Base-by-base conservation (phyloP, 1,284 basidiomycete species). In the Papiliotrema laurentii region DNA sequence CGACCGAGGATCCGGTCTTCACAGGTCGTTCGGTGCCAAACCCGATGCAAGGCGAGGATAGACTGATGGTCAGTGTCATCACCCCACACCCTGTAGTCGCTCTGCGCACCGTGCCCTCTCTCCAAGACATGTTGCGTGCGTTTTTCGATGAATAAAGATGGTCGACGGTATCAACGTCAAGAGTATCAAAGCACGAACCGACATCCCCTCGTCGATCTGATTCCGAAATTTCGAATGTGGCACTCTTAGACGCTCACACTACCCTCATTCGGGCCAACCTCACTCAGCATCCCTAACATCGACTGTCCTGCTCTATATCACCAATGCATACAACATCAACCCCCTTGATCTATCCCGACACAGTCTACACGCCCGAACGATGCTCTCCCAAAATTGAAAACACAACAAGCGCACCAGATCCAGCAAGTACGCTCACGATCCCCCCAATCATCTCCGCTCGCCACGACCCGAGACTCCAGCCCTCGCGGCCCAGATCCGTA, bases 11-110 rank as follows among this genome's bases (percentile, higher is more conserved):
- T 79, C 37, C 93, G 84, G 61, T 90, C 87, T 22, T 86, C 82
- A 14, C 94, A 93, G 60, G 93, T 87, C 54, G 94, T 89, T 58
- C 90, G 88, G 72, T 97, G 92, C 96, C 94, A 99, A 43, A 91
- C 84, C 42, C 93, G 80, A 18, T 89, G 86, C 65, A 93, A 93
- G 0, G 91, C 93, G 54, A 98, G 81, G 3, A 87, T 86, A 34
- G 96, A 94, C 93, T 97, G 55, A 28, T 7, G 9, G 19, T 40
- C 28, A 47, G 45, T n/a, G 18, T 3, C 14, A 4, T 5, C 7
- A 33, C 36, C 24, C 24, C 26, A 26, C 21, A 34, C 4, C 25
- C 19, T 39, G 3, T 26, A 26, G 6, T 9, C 24, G 14, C n/a
- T 4, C 16, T n/a, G 22, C 47, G 13, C 41, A 49, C 47, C 22